Evolutionary conservation across 495 filamentous ascomycete genomes (phyloP).

Genomic region (Xanthoparmelia taractica): DNA sequence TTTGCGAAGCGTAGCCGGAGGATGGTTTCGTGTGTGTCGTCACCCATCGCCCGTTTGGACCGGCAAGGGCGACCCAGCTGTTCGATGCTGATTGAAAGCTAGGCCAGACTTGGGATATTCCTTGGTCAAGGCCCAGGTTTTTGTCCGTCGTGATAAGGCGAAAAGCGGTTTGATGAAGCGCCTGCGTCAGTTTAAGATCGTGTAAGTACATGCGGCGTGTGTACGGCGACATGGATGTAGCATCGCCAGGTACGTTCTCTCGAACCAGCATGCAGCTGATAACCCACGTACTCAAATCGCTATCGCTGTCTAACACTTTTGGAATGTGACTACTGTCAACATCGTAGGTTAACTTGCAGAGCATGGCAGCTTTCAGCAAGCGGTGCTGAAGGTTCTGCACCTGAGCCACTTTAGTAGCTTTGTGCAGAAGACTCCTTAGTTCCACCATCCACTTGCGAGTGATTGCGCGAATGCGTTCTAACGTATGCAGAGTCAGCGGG

Average conservation of each 20-base stretch:
- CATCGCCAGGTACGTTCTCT: neutral
- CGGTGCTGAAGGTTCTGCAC: neutral
- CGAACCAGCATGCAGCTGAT: neutral
- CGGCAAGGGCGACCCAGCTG: neutral
- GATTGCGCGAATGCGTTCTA: neutral
- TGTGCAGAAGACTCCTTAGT: neutral
- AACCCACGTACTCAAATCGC: neutral
- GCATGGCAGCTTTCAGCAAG: slow-evolving; percentile 6
- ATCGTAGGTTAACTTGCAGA: slow-evolving; percentile 16
- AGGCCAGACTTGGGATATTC: neutral
- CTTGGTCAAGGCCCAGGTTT: neutral
- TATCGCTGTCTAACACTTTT: neutral
- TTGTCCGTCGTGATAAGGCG: neutral
- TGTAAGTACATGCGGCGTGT: neutral
- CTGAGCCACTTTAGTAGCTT: neutral
- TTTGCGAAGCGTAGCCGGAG: neutral
- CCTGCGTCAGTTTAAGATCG: neutral
- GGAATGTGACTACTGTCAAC: neutral
- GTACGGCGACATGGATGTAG: neutral
- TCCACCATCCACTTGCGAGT: neutral
- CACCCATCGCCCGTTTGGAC: neutral
- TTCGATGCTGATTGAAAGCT: neutral
- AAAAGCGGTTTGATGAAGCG: neutral
- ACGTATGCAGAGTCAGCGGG: neutral
- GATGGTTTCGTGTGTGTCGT: neutral